phyloP scores from a whole-genome alignment of 2,329 filamentous ascomycete genomes.

The Neurospora sp. region DNA sequence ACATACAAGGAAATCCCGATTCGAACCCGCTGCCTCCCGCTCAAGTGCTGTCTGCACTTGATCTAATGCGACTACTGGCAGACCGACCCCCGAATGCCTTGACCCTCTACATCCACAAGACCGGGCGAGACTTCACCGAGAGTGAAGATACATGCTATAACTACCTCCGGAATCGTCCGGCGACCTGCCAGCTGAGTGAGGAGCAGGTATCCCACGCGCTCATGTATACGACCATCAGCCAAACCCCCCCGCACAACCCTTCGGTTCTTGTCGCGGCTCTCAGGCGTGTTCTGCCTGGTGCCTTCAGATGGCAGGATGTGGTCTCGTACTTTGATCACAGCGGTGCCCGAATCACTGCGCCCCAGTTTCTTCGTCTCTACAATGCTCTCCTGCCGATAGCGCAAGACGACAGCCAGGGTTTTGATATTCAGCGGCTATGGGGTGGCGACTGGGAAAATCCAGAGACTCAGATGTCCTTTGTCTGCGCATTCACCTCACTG shows the following conservation, averaged over 20 bases:
- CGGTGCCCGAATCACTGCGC: conserved; percentile 62
- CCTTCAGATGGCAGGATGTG: conserved; percentile 63
- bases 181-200: conserved; percentile 57
- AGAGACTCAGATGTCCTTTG: conserved; percentile 86
- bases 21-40: conserved; percentile 45
- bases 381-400: conserved; percentile 68
- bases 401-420: conserved; percentile 43
- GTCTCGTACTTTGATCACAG: conserved; percentile 74
- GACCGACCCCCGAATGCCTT: conserved; percentile 48
- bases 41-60: conserved; percentile 60
- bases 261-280: conserved; percentile 51
- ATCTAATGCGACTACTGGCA: conserved; percentile 56
- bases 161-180: conserved; percentile 43
- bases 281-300: conserved; percentile 49
- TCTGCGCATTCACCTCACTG: conserved; percentile 75
- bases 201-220: conserved; percentile 76
- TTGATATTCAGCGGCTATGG: conserved; percentile 87
- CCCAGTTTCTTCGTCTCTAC: conserved; percentile 76
- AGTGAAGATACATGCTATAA: conserved; percentile 58
- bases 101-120: conserved; percentile 60
- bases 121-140: conserved; percentile 64
- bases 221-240: conserved; percentile 53
- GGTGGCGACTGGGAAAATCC: conserved; percentile 80
- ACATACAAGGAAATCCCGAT: conserved; percentile 47
- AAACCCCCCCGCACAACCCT: conserved; percentile 43